Conservation (phyloP, 441 rosid species). For the Omphalea diandra region DNA sequence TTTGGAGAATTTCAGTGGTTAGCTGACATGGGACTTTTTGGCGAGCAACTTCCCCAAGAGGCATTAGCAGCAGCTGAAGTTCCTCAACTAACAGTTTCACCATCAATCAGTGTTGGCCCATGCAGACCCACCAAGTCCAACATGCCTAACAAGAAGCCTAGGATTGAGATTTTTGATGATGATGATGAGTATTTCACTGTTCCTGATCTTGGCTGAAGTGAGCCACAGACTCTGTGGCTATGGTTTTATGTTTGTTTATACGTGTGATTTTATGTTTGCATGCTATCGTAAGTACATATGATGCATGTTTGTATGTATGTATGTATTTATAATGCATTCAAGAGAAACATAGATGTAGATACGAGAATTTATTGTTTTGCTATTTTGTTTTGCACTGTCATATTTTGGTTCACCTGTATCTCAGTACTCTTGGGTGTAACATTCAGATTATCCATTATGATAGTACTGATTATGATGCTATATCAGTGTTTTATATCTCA, state of each 20-base stretch:
- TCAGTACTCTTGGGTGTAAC: too few relatives aligned
- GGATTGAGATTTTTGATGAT: conserved; percentile 58
- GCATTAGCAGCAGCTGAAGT: conserved; percentile 69
- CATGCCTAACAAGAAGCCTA: conserved; percentile 75
- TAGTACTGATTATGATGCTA: not conserved
- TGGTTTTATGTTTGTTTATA: not conserved
- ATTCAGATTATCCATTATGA: not conserved
- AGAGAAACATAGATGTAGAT: not conserved
- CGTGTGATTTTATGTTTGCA: not conserved
- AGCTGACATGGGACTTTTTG: conserved; percentile 66
- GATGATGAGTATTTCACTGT: conserved; percentile 83
- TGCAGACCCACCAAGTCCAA: conserved; percentile 47
- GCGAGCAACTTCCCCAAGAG: conserved; percentile 63
- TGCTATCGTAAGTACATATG: not conserved
- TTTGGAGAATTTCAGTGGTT: conserved; percentile 86
- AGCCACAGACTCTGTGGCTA: not conserved
- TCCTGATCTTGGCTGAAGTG: conserved; percentile 77
- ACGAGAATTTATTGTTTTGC: not conserved
- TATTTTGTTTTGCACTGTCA: not conserved
- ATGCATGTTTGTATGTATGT: not conserved
- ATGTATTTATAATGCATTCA: not conserved
- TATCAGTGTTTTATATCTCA: not conserved
- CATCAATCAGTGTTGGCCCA: conserved; percentile 33
- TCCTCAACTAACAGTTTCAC: conserved; percentile 65
- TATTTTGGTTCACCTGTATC: too few relatives aligned